Base-by-base conservation (phyloP, 2,329 filamentous ascomycete genomes). In the Rhynchosporium graminicola region DNA sequence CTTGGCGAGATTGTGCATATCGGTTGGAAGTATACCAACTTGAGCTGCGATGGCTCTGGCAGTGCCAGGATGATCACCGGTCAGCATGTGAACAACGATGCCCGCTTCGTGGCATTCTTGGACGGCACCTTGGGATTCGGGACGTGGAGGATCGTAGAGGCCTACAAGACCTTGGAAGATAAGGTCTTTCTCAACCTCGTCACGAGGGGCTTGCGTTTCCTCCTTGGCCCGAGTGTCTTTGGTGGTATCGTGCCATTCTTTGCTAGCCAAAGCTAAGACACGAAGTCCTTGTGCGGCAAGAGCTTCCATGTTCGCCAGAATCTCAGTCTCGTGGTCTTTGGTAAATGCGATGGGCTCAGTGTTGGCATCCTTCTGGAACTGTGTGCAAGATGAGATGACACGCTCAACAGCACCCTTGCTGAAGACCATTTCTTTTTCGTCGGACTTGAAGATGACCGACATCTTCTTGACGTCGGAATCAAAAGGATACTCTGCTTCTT, bases 11-110 rank as follows among this genome's bases (percentile, higher is more conserved):
- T 82, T 76, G 57, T 83, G 77, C 65, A 87, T 80, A 68, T 89
- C 85, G 59, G 80, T 77, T 1, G 87, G 87, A 62, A 94, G 83
- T 68, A 95, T 93, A 56, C 90, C 89, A 26, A 94, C 88, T 74
- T 95, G 87, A 64, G 83, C 82, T 9, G 91, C 90, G 69, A 95
- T 93, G 20, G 90, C 90, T 69, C 84, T 84, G 33, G 90, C 91
- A 1, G 90, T 95, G 61, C 88, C 86, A 1, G 87, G 87, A 72
- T 94, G 90, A 70, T 95, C 91, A 62, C 91, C 91, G 28, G 91
- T 95, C 9, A 97, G 82, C 89, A 93, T 93, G 73, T 89, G 87
- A 31, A 92, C 85, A 8, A 85, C 80, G 59, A 92, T 88, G 1
- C 88, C 87, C 1, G 90, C 89, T 0, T 82, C 80, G 4, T 88